Base-by-base conservation (phyloP, 306 rosid genomes). In the Malus sylvestris region DNA sequence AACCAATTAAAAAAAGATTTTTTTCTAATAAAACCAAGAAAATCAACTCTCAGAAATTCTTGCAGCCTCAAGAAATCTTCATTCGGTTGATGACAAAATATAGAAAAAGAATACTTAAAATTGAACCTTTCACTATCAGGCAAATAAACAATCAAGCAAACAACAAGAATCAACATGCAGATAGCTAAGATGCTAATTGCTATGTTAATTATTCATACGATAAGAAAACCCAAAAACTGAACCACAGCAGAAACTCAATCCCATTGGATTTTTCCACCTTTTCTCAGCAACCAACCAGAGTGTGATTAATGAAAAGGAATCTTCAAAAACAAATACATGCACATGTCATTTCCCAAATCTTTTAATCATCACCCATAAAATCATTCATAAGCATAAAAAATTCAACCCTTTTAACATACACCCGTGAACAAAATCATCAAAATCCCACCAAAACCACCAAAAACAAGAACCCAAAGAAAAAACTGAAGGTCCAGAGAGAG, bases 231-330 rank as follows among this genome's bases (percentile, higher is more conserved):
- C 4, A 59, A 42, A 60, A 23, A 30, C 68, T 45, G 9, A 19
- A 60, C 7, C 72, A 49, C 11, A 69, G 71, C 45, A 32, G 4
- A 69, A 9, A 40, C 30, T 15, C 49, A 75, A 29, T 57, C 46
- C 72, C 71, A 23, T 55, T 66, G 65, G 55, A 15, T 58, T 16
- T 62, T 61, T 44, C 19, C 60, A 81, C 65, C 55, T 74, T 13
- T 69, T 68, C 40, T 22, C 69, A 79, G 53, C 55, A 73, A 75
- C 38, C 58, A 29, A 38, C 49, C 62, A 52, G 63, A 49, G 59
- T 23, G 32, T 55, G 57, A 75, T 14, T 8, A 14, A 15, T 5
- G 10, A 30, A 15, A 10, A 40, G 5, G 4, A 29, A 29, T 27
- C 38, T 64, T 64, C 4, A 23, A 11, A 10, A 42, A 67, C 58